phyloP scores from a whole-genome alignment of 495 filamentous ascomycete species.

The Neurospora sp. region DNA sequence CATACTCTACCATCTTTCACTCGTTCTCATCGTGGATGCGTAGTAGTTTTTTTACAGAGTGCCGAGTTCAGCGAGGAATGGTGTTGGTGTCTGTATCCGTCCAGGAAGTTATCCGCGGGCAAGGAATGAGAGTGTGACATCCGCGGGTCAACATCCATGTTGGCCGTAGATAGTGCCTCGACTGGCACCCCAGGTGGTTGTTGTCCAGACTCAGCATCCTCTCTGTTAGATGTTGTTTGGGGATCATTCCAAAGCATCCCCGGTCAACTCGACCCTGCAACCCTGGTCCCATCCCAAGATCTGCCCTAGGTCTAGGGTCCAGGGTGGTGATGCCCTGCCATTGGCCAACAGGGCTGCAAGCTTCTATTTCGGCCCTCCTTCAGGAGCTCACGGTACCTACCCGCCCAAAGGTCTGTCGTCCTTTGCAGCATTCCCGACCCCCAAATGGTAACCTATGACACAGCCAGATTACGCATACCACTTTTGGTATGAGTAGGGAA shows the following conservation, averaged over 20 bases:
- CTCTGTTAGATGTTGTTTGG: not conserved
- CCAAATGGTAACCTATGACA: not conserved
- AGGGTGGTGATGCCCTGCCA: not conserved
- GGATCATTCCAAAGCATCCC: not conserved
- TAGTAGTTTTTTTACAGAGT: not conserved
- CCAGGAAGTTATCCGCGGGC: conserved; percentile 1
- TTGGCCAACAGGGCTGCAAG: not conserved
- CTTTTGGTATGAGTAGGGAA: not conserved
- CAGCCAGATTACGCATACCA: not conserved
- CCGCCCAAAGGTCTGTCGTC: not conserved
- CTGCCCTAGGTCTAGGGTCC: not conserved
- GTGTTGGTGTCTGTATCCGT: not conserved
- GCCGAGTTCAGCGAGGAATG: conserved; percentile 3
- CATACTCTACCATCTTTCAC: conserved; percentile 10
- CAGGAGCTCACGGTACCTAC: not conserved
- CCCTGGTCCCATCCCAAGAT: not conserved
- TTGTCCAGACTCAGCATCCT: not conserved
- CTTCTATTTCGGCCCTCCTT: not conserved
- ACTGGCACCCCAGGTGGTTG: not conserved
- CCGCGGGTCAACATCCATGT: not conserved
- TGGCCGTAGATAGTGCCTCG: not conserved
- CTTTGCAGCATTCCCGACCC: not conserved
- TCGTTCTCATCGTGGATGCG: not conserved
- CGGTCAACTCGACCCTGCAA: not conserved
- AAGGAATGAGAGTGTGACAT: not conserved